A percentile compares a stretch with the other conserved stretches of the same genome.
phyloP scores from a whole-genome alignment of 345 rosid genomes.

The Ricinus communis region DNA sequence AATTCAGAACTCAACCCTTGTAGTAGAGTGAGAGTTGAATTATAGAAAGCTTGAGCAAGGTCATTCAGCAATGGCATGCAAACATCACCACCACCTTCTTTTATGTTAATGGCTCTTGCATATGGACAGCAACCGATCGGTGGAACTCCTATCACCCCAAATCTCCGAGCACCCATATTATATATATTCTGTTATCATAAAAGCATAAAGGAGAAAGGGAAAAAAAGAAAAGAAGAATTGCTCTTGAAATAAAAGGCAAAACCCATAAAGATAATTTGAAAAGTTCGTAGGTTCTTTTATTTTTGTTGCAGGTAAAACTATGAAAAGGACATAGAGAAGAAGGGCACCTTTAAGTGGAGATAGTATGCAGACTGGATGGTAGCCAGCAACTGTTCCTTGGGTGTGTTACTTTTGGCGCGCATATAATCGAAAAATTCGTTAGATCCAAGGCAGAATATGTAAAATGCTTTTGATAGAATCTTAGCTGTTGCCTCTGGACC shows the following conservation, averaged over 20 bases:
- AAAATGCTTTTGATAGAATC: background rate
- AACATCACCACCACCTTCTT: background rate
- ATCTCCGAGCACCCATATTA: constrained; percentile 4
- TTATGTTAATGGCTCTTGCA: constrained; percentile 4
- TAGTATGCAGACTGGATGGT: background rate
- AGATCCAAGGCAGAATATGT: constrained; percentile 5
- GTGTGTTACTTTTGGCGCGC: background rate
- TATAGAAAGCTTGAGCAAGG: constrained; percentile 1
- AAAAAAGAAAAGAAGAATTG: too few species aligned
- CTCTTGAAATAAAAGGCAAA: too few species aligned
- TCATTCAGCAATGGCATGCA: constrained; percentile 11
- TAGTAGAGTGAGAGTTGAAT: background rate
- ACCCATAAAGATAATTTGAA: background rate
- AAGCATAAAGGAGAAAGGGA: background rate
- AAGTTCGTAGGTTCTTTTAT: too few species aligned
- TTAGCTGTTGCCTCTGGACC: background rate
- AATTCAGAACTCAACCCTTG: constrained; percentile 15
- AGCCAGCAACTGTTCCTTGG: background rate
- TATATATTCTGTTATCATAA: constrained; percentile 6
- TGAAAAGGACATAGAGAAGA: background rate
- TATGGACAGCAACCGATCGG: constrained; percentile 19
- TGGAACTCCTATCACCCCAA: constrained; percentile 10
- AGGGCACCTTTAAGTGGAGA: background rate
- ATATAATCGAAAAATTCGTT: constrained; percentile 14
- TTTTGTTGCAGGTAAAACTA: too few species aligned